A percentile compares a stretch with the other conserved stretches of the same genome.
Evolutionary conservation across 306 rosid genomes (phyloP).

Genomic region (Casuarina glauca): DNA sequence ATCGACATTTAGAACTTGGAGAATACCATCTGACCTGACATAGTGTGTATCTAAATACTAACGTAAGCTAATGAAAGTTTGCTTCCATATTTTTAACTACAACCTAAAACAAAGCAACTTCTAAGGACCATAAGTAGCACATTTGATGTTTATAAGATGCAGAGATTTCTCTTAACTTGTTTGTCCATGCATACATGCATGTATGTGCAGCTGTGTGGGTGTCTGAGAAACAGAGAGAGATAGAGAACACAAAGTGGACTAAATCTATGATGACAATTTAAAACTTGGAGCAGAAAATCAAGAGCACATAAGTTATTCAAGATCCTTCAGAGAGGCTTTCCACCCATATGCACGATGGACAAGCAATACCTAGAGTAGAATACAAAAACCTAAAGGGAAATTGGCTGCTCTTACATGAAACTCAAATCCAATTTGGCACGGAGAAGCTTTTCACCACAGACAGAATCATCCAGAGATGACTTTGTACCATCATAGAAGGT

Average conservation of each 20-base stretch:
- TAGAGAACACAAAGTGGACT: not conserved
- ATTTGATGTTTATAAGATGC: not conserved
- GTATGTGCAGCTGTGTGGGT: not conserved
- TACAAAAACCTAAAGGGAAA: not conserved
- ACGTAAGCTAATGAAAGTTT: not conserved
- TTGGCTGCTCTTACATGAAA: conserved; percentile 70
- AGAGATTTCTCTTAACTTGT: not conserved
- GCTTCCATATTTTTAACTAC: not conserved
- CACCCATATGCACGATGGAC: not conserved
- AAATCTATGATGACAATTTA: not conserved
- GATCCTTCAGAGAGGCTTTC: not conserved
- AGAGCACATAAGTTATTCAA: not conserved
- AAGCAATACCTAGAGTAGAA: not conserved
- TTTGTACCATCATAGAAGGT: conserved; percentile 96
- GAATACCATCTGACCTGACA: not conserved
- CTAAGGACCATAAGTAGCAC: not conserved
- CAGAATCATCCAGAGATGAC: conserved; percentile 79
- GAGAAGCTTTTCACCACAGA: conserved; percentile 88
- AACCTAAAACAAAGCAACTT: not conserved
- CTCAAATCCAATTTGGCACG: conserved; percentile 97
- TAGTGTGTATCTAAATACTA: not conserved
- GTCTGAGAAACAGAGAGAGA: not conserved
- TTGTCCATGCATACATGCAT: not conserved
- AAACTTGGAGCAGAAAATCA: not conserved
- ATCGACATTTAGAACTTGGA: not conserved